phyloP scores from a whole-genome alignment of 202 grass and related monocot genomes.

The Panicum virgatum region DNA sequence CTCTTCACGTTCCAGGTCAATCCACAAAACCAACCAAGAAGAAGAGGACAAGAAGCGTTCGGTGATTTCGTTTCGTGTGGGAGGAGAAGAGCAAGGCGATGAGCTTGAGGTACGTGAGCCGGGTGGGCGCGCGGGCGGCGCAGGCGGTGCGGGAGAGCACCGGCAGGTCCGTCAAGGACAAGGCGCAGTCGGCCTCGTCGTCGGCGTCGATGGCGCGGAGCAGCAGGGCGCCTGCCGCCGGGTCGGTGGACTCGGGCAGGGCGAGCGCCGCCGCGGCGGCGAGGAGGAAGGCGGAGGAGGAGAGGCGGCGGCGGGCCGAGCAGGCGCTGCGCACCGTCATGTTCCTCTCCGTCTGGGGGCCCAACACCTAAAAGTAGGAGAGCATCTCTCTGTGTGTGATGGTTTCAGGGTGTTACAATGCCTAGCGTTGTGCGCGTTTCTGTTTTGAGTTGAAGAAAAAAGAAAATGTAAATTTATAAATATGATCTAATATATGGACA shows the following conservation, averaged over 20 bases:
- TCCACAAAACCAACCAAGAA: not conserved
- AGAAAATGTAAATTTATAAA: no score
- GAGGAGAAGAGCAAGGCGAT: slow-evolving; percentile 18
- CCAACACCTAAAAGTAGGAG: slow-evolving; percentile 40
- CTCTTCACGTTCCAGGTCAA: not conserved
- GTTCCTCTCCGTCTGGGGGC: slow-evolving; percentile 87
- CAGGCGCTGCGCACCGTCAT: slow-evolving; percentile 76
- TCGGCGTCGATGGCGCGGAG: slow-evolving; percentile 28
- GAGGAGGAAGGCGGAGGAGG: slow-evolving; percentile 45
- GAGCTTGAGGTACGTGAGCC: slow-evolving; percentile 83
- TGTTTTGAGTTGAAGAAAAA: not conserved
- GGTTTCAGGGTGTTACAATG: not conserved
- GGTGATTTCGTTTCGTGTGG: not conserved
- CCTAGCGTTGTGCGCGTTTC: not conserved
- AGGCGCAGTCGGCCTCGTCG: slow-evolving; percentile 42
- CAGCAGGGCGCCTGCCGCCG: slow-evolving; percentile 46
- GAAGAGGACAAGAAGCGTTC: not conserved
- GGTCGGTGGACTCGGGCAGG: slow-evolving; percentile 49
- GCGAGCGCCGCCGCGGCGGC: not conserved
- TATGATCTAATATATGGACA: not conserved
- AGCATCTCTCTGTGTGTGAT: not conserved
- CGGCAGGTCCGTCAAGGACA: slow-evolving; percentile 61
- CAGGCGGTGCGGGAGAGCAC: slow-evolving; percentile 57
- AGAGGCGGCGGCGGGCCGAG: slow-evolving; percentile 60
- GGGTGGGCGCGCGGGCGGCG: slow-evolving; percentile 58